Percentiles rank a stretch among this genome's conserved stretches.
These are phyloP conservation scores for Paramecium bursaria DNA, from an alignment of 73 alveolate genomes.

Conservation along the genomic window DNA sequence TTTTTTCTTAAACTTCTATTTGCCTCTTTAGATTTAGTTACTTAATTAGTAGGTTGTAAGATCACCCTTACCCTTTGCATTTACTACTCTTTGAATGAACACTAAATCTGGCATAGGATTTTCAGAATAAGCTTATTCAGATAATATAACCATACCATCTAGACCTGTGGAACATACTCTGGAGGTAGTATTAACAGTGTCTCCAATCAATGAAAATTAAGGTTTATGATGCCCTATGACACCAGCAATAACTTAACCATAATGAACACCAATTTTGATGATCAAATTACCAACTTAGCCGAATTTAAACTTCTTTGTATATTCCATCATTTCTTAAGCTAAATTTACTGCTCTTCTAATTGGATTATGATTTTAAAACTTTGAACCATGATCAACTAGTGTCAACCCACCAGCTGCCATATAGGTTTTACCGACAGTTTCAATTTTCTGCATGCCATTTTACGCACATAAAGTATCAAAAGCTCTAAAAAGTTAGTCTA, in stretches of 20 bases:
- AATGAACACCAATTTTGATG: conserved; percentile 96
- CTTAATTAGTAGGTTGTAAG: conserved; percentile 61
- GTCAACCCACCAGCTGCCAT: conserved; percentile 93
- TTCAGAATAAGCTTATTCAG: conserved; percentile 64
- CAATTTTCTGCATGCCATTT: conserved; percentile 76
- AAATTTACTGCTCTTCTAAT: conserved; percentile 61
- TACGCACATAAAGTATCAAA: conserved; percentile 69
- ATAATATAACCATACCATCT: conserved; percentile 51
- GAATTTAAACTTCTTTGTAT: conserved; percentile 40
- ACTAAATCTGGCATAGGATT: conserved; percentile 42
- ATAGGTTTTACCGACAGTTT: conserved; percentile 91
- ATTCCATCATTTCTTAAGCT: conserved; percentile 66
- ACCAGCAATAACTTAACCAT: conserved; percentile 96
- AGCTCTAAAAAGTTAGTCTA: conserved; percentile 67
- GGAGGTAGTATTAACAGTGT: conserved; percentile 95
- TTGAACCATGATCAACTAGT: conserved; percentile 71
- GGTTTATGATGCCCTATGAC: conserved; percentile 98
- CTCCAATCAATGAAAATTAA: conserved; percentile 95
- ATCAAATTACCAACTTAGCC: conserved; percentile 54
- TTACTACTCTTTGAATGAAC: conserved; percentile 53
- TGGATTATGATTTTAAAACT: conserved; percentile 44
- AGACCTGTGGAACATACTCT: conserved; percentile 91
- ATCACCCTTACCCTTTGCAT: conserved; percentile 73
- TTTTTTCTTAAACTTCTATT: conserved; percentile 21
- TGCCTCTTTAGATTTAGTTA: not conserved